These are phyloP conservation scores for Phylloporus sp. DNA, from an alignment of 768 basidiomycete genomes.

Conservation along the genomic window DNA sequence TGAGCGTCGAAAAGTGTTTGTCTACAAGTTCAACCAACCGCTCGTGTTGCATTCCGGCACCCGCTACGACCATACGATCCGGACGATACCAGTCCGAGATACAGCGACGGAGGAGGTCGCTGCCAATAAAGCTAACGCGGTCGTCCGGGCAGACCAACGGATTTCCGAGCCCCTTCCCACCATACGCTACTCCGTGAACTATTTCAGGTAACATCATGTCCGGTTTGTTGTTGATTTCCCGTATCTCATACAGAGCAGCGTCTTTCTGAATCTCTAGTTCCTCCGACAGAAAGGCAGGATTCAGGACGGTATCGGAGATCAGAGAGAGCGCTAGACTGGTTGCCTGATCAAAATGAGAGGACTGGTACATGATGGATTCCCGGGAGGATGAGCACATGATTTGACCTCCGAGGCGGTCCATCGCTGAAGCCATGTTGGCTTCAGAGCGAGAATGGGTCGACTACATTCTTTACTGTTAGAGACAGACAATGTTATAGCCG, in stretches of 20 bases:
- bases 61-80: slow-evolving; percentile 93
- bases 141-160: slow-evolving; percentile 85
- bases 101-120: slow-evolving; percentile 52
- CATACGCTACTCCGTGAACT: slow-evolving; percentile 82
- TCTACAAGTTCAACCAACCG: slow-evolving; percentile 82
- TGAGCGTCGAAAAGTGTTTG: slow-evolving; percentile 75
- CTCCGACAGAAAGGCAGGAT: slow-evolving; percentile 67
- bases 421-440: slow-evolving; percentile 72
- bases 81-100: slow-evolving; percentile 86
- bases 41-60: slow-evolving; percentile 87
- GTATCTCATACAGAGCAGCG: slow-evolving; percentile 85
- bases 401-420: slow-evolving; percentile 85
- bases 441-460: slow-evolving; percentile 67
- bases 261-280: slow-evolving; percentile 83
- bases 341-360: slow-evolving; percentile 82
- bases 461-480: slow-evolving; percentile 36
- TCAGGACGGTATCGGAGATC: slow-evolving; percentile 85
- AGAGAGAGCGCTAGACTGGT: slow-evolving; percentile 81
- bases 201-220: slow-evolving; percentile 92
- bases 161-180: slow-evolving; percentile 77
- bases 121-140: slow-evolving; percentile 63
- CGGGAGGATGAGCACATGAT: slow-evolving; percentile 87
- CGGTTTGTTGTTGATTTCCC: slow-evolving; percentile 83
- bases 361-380: slow-evolving; percentile 97
- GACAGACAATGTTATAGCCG: neutral